phyloP scores from a whole-genome alignment of 1,139 yeast genomes.

The Scheffersomyces stambukii region DNA sequence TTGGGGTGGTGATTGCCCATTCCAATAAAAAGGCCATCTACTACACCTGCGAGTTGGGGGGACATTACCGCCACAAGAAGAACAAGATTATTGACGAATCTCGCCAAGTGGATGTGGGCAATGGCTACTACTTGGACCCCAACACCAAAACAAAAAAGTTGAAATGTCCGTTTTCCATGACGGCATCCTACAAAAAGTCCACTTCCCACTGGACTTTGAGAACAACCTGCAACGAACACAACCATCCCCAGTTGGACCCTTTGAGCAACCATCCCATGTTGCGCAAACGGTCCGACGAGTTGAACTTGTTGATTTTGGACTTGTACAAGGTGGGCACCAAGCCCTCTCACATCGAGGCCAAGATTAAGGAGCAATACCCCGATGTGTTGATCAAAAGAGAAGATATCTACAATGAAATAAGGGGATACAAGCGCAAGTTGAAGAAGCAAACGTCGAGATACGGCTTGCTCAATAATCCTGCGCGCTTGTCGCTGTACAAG shows the following conservation, averaged over 20 bases:
- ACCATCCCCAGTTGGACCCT: conserved; percentile 57
- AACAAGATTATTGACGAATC: conserved; percentile 26
- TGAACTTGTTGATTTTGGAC: conserved; percentile 49
- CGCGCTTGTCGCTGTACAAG: conserved; percentile 17
- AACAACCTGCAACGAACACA: conserved; percentile 55
- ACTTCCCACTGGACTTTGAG: conserved; percentile 50
- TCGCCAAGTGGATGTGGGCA: conserved; percentile 26
- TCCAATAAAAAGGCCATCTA: conserved; percentile 57
- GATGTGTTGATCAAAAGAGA: conserved; percentile 54
- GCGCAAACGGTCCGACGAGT: conserved; percentile 50
- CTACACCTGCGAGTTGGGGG: conserved; percentile 60
- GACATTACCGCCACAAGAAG: conserved; percentile 53
- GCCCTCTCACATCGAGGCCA: conserved; percentile 54
- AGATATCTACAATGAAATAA: conserved; percentile 54
- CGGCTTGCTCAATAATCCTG: conserved; percentile 17
- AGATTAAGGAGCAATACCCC: conserved; percentile 50
- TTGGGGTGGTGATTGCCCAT: conserved; percentile 59
- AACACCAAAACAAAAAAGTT: conserved; percentile 49
- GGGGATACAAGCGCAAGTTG: conserved; percentile 54
- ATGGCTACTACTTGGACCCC: conserved; percentile 39
- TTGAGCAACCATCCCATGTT: conserved; percentile 55
- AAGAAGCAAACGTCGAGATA: conserved; percentile 31
- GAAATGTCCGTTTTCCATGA: conserved; percentile 56
- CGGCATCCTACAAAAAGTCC: conserved; percentile 49
- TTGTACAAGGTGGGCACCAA: conserved; percentile 54